A percentile compares a stretch with the other conserved stretches of the same genome.
These are phyloP conservation scores for Hypoxylon cercidicola DNA, from an alignment of 495 filamentous ascomycete species.

Conservation along the genomic window DNA sequence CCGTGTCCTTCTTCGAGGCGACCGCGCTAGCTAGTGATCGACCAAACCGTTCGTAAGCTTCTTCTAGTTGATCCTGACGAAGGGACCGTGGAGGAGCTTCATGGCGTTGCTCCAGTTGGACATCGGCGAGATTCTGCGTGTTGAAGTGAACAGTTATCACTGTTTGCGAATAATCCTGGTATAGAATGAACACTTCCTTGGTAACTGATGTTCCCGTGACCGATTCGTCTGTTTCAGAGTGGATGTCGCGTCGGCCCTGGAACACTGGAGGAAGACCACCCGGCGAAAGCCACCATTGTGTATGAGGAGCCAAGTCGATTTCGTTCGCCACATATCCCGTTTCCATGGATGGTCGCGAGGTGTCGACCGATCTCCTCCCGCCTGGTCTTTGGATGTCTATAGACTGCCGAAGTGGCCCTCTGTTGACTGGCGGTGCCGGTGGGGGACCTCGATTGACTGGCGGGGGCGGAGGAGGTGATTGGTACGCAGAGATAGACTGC, in stretches of 20 bases:
- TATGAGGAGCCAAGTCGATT: constrained; percentile 76
- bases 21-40: constrained; percentile 75
- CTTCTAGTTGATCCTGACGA: constrained; percentile 94
- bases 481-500: constrained; percentile 62
- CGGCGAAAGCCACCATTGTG: constrained; percentile 85
- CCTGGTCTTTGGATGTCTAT: constrained; percentile 70
- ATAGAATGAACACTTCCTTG: constrained; percentile 86
- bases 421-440: constrained; percentile 59
- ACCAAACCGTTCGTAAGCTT: constrained; percentile 81
- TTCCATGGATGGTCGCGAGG: constrained; percentile 68
- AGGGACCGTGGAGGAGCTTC: constrained; percentile 82
- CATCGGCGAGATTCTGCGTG: constrained; percentile 74
- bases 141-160: constrained; percentile 85
- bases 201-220: constrained; percentile 70
- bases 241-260: constrained; percentile 83
- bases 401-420: constrained; percentile 68
- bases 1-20: constrained; percentile 74
- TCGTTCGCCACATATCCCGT: constrained; percentile 86
- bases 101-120: constrained; percentile 83
- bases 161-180: constrained; percentile 95
- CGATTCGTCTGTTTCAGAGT: constrained; percentile 84
- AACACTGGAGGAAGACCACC: constrained; percentile 80
- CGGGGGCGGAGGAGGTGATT: constrained; percentile 63
- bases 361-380: constrained; percentile 78
- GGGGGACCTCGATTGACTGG: constrained; percentile 53